Base-by-base conservation (phyloP, 2,329 filamentous ascomycete genomes). In the Fusarium siculi region DNA sequence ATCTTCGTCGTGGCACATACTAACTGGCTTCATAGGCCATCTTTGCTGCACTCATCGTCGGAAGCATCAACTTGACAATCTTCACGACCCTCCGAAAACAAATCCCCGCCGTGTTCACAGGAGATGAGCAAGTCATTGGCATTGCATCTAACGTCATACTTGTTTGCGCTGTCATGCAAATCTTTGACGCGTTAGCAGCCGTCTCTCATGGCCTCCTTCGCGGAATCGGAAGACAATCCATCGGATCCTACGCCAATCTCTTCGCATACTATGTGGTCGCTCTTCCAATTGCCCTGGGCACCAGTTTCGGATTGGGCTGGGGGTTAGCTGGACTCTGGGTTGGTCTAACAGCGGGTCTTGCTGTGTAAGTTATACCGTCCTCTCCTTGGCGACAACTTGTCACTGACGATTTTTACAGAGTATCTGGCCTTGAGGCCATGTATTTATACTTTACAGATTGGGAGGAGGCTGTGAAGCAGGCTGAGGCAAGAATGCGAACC, bases 181-280 rank as follows among this genome's bases (percentile, higher is more conserved):
- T 97, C n/a, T 95, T 96, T 74, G 95, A 98, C 80, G 90, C 92
- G 2, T 80, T 97, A 21, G 91, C 93, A 0, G 89, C 92, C 5
- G 91, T 91, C 44, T 94, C 93, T 55, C 95, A 96, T 76, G 95
- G 95, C 32, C 87, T 97, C 34, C 86, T 98, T 21, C 88, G 95
- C 32, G 95, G 95, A 10, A 88, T 97, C 14, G 95, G 95, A 1
- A 88, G 92, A 46, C 95, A 98, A 81, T 91, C 93, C 66, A 90
- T 97, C 63, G 95, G 95, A 18, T 94, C 95, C 0, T 97, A 95
- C 77, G 91, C 95, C 7, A 96, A 95, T 76, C 82, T 98, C 4
- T 89, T 93, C 56, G 92, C 91, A n/a, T 97, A 97, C 83, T 98
- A 98, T 81, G 83, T 89, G 12, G 87, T 98, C 30, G 95, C 93